phyloP scores from a whole-genome alignment of 768 basidiomycete genomes.

The Pleurotus pulmonarius region DNA sequence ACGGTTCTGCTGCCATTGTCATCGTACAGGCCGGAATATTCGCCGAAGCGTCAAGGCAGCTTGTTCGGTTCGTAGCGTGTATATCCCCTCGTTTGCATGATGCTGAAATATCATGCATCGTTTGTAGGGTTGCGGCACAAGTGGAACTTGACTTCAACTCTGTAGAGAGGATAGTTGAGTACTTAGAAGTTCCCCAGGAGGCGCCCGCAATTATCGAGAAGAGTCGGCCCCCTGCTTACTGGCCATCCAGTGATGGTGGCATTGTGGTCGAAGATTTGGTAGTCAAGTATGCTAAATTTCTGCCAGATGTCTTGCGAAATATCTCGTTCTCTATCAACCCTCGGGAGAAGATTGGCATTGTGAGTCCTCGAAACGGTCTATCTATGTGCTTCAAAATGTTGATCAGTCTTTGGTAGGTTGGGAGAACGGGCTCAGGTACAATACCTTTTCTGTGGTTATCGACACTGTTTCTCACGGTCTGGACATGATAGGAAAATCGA shows the following conservation, averaged over 20 bases:
- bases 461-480: neutral
- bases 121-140: slow-evolving; percentile 56
- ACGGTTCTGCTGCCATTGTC: slow-evolving; percentile 66
- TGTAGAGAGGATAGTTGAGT: slow-evolving; percentile 71
- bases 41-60: slow-evolving; percentile 62
- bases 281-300: slow-evolving; percentile 59
- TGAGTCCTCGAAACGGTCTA: slow-evolving; percentile 23
- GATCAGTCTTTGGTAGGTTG: slow-evolving; percentile 38
- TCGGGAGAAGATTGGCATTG: slow-evolving; percentile 67
- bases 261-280: slow-evolving; percentile 56
- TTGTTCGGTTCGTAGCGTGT: slow-evolving; percentile 42
- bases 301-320: slow-evolving; percentile 55
- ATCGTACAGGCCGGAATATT: slow-evolving; percentile 70
- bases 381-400: neutral
- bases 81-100: neutral
- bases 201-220: slow-evolving; percentile 56
- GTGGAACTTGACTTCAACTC: slow-evolving; percentile 74
- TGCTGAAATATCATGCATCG: neutral
- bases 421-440: slow-evolving; percentile 64
- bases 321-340: slow-evolving; percentile 58
- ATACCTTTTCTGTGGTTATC: neutral
- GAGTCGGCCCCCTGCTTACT: slow-evolving; percentile 64
- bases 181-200: slow-evolving; percentile 65
- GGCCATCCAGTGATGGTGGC: slow-evolving; percentile 61
- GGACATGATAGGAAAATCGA: slow-evolving; percentile 44